phyloP scores from a whole-genome alignment of 2,329 filamentous ascomycete genomes.

The Talaromyces sp. region DNA sequence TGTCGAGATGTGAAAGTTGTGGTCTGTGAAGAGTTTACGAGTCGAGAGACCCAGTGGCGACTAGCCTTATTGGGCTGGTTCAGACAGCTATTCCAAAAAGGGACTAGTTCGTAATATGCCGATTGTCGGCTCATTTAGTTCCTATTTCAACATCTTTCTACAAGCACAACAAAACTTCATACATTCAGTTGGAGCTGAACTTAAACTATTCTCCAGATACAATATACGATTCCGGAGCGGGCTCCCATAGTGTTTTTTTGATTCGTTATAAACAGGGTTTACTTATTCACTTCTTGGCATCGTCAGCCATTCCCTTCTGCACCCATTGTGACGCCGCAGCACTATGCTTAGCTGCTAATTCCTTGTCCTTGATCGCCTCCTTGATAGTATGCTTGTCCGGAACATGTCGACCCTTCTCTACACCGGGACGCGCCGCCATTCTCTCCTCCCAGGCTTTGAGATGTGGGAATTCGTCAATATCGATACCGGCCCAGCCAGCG shows the following conservation, averaged over 20 bases:
- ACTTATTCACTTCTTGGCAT: slow-evolving; percentile 45
- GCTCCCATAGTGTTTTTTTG: too few species aligned
- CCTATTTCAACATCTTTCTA: too few species aligned
- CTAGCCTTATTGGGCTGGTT: neutral
- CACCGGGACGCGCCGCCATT: slow-evolving; percentile 62
- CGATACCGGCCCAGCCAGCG: slow-evolving; percentile 57
- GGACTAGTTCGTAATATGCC: neutral
- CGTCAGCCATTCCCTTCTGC: slow-evolving; percentile 62
- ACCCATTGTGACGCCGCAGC: slow-evolving; percentile 53
- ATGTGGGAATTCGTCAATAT: slow-evolving; percentile 69
- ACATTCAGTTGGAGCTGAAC: neutral
- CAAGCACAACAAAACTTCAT: neutral
- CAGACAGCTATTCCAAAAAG: neutral
- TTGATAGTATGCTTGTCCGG: slow-evolving; percentile 59
- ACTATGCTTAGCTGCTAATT: slow-evolving; percentile 54
- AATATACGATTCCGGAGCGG: too few species aligned
- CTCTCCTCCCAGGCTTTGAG: slow-evolving; percentile 72
- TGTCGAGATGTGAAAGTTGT: neutral
- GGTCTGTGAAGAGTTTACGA: neutral
- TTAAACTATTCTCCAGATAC: too few species aligned
- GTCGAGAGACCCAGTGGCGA: neutral
- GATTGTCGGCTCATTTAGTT: neutral
- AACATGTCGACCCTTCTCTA: slow-evolving; percentile 71
- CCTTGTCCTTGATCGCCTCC: slow-evolving; percentile 53
- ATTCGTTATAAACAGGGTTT: too few species aligned